phyloP scores from a whole-genome alignment of 805 yeast genomes.

The Candida jianshihensis region DNA sequence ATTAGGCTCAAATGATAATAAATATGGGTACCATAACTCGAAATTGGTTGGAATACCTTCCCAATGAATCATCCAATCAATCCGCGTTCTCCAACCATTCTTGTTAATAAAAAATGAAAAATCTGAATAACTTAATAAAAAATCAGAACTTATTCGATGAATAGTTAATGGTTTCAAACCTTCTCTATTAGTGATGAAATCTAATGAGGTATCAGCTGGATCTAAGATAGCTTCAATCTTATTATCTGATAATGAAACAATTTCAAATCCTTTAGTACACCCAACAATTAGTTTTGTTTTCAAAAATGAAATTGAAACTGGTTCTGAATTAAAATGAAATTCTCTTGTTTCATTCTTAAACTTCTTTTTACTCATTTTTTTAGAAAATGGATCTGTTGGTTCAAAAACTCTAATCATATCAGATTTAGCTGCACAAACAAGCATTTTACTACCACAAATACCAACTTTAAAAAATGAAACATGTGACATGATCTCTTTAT shows the following conservation, averaged over 20 bases:
- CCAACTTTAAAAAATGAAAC: conserved; percentile 90
- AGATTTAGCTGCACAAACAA: conserved; percentile 84
- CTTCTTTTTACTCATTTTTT: conserved; percentile 58
- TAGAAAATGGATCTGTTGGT: conserved; percentile 70
- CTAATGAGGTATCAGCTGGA: conserved; percentile 97
- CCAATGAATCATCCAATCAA: conserved; percentile 94
- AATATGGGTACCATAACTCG: conserved; percentile 90
- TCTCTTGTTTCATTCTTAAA: conserved; percentile 66
- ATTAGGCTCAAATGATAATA: conserved; percentile 81
- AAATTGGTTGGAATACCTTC: conserved; percentile 92
- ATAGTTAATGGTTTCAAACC: conserved; percentile 85
- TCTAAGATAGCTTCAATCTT: conserved; percentile 86
- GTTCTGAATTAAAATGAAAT: conserved; percentile 78
- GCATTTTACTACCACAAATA: conserved; percentile 79
- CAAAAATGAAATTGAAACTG: conserved; percentile 84
- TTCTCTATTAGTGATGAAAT: conserved; percentile 82
- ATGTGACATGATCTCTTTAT: conserved; percentile 79
- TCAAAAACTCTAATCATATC: conserved; percentile 82
- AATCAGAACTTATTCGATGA: conserved; percentile 83
- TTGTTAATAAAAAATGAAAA: conserved; percentile 91
- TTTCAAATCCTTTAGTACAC: conserved; percentile 94
- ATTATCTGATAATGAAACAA: conserved; percentile 77
- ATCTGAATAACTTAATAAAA: conserved; percentile 82
- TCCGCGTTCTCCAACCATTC: conserved; percentile 94
- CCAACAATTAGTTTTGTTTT: conserved; percentile 90